Percentiles rank a stretch among this genome's conserved stretches.
phyloP scores from a whole-genome alignment of 768 basidiomycete species.

The Trichaptum fuscoviolaceum region DNA sequence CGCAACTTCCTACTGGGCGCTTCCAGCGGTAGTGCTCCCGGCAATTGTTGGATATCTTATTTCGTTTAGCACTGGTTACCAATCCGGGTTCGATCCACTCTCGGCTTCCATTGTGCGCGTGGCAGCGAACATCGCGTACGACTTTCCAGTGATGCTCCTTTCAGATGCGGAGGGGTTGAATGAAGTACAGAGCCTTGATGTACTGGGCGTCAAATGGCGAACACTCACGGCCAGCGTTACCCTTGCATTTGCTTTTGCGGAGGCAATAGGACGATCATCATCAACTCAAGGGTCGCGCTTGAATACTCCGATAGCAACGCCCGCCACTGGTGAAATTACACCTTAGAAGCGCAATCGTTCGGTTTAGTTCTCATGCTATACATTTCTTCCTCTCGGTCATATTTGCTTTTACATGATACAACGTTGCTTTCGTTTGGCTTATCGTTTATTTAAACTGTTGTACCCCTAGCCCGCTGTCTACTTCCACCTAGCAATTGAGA shows the following conservation, averaged over 20 bases:
- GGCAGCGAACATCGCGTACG: conserved; percentile 56
- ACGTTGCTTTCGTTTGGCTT: neutral
- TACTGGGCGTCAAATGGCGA: conserved; percentile 51
- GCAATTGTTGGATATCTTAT: conserved; percentile 51
- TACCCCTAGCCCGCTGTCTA: neutral
- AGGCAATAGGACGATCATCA: conserved; percentile 41
- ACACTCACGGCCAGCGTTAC: conserved; percentile 49
- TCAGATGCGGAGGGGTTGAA: conserved; percentile 9
- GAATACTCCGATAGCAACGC: neutral
- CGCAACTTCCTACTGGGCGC: conserved; percentile 45
- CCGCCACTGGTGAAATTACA: neutral
- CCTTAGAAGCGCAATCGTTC: neutral
- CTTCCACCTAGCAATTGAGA: neutral
- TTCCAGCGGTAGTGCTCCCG: conserved; percentile 60
- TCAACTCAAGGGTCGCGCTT: neutral
- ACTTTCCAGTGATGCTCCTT: conserved; percentile 26
- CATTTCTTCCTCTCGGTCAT: neutral
- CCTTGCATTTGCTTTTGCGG: conserved; percentile 64
- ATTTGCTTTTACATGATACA: neutral
- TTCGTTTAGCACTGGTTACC: conserved; percentile 37
- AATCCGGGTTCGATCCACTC: conserved; percentile 47
- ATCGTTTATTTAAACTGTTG: neutral
- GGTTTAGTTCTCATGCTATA: neutral
- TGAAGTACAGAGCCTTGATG: conserved; percentile 38
- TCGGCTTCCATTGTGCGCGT: conserved; percentile 61